Evolutionary conservation across 805 yeast genomes (phyloP).

Genomic region (Ogataea paradorogensis): DNA sequence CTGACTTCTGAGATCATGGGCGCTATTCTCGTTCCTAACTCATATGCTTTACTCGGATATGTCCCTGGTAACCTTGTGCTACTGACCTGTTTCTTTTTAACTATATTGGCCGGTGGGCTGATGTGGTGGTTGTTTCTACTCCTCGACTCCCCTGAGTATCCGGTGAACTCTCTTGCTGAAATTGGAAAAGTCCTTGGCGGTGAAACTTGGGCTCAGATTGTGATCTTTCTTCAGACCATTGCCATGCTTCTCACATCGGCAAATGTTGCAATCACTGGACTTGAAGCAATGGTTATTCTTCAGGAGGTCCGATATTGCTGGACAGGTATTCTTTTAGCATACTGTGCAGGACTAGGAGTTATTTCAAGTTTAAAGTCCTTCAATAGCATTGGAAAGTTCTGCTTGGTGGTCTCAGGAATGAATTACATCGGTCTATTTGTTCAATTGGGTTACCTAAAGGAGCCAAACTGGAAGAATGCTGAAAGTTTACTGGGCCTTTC

Average conservation of each 20-base stretch:
- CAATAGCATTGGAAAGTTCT: constrained; percentile 33
- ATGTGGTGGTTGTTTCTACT: constrained; percentile 37
- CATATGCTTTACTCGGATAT: constrained; percentile 16
- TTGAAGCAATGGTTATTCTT: constrained; percentile 41
- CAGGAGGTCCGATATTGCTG: constrained; percentile 36
- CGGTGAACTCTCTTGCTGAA: constrained; percentile 42
- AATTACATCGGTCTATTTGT: constrained; percentile 20
- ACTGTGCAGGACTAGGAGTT: constrained; percentile 39
- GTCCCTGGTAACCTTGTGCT: constrained; percentile 17
- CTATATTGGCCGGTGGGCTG: constrained; percentile 41
- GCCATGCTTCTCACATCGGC: constrained; percentile 44
- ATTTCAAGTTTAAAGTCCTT: constrained; percentile 42
- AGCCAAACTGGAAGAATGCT: constrained; percentile 26
- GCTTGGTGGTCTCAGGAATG: constrained; percentile 18
- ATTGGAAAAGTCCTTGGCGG: constrained; percentile 40
- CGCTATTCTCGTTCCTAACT: constrained; percentile 19
- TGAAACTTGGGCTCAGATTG: constrained; percentile 28
- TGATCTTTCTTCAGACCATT: constrained; percentile 38
- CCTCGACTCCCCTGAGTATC: constrained; percentile 42
- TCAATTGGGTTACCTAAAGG: constrained; percentile 19
- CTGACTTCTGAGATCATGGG: constrained; percentile 27
- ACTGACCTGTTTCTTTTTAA: constrained; percentile 22
- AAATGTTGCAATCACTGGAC: constrained; percentile 36
- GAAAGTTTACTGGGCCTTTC: constrained; percentile 19
- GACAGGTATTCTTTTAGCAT: constrained; percentile 38